Conservation (phyloP, 306 rosid species). For the Ammopiptanthus mongolicus region DNA sequence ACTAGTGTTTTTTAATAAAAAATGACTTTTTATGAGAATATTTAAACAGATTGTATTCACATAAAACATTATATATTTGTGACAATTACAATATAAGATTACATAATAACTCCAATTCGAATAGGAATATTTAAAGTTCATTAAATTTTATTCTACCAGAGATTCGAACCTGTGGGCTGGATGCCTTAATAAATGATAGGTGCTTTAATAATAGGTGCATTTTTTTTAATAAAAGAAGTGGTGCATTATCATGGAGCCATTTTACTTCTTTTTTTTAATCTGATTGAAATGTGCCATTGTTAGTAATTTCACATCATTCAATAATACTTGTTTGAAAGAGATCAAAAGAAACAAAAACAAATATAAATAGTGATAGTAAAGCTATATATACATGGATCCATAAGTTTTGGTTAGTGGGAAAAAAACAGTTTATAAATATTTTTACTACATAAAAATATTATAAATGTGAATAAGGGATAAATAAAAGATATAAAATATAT, state of each 20-base stretch:
- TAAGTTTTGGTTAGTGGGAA: no score
- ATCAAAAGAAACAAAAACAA: neutral
- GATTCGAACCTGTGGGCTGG: neutral
- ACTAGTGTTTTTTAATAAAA: neutral
- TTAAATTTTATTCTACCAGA: neutral
- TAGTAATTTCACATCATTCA: conserved; percentile 11
- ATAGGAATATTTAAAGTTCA: neutral
- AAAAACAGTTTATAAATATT: no score
- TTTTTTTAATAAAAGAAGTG: neutral
- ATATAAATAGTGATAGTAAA: neutral
- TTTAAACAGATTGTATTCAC: neutral
- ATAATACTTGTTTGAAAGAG: conserved; percentile 4
- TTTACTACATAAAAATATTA: no score
- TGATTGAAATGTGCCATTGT: neutral
- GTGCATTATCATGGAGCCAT: neutral
- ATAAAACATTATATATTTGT: neutral
- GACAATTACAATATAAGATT: neutral
- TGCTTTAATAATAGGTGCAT: no score
- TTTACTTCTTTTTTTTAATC: neutral
- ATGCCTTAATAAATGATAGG: no score
- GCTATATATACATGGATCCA: no score
- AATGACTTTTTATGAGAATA: neutral
- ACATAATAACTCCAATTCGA: neutral
- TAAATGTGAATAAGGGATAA: no score
- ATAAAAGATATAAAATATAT: no score